These are phyloP conservation scores for Vitis hybrid DNA, from an alignment of 177 flowering plant species.

Conservation along the genomic window DNA sequence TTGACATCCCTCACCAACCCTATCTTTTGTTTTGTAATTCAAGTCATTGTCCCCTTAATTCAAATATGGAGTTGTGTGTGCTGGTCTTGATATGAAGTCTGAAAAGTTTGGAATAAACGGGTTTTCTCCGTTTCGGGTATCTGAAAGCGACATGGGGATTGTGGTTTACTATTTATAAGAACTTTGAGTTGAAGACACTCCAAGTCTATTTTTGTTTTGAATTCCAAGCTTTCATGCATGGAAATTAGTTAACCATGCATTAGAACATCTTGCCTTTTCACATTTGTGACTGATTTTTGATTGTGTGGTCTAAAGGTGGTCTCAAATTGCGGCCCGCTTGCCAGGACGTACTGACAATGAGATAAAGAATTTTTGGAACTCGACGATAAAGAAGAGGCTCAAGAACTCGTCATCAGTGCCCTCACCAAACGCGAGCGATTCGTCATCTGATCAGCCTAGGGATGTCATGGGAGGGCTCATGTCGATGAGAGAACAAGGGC, in stretches of 20 bases:
- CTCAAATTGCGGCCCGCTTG: constrained; percentile 84
- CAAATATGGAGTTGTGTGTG: too few species aligned
- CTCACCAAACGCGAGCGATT: constrained; percentile 58
- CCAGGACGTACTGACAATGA: constrained; percentile 92
- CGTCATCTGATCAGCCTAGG: constrained; percentile 30
- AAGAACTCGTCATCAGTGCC: constrained; percentile 41
- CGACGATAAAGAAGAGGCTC: constrained; percentile 80
- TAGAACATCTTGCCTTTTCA: neutral
- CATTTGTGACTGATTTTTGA: neutral
- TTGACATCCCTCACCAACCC: too few species aligned
- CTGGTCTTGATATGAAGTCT: too few species aligned
- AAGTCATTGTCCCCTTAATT: too few species aligned
- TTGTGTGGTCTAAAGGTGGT: constrained; percentile 58
- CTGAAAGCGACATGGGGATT: too few species aligned
- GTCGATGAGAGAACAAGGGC: constrained; percentile 8
- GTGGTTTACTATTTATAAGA: too few species aligned
- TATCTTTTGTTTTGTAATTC: too few species aligned
- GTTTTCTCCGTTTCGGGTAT: too few species aligned
- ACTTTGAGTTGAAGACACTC: constrained; percentile 38
- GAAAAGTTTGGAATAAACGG: too few species aligned
- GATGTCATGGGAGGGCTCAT: constrained; percentile 21
- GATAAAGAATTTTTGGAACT: constrained; percentile 93
- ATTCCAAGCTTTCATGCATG: constrained; percentile 34
- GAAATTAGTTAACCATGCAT: neutral
- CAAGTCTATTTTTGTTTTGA: constrained; percentile 1